A percentile compares a stretch with the other conserved stretches of the same genome.
Conservation (phyloP, 1,284 basidiomycete genomes). For the Cutaneotrichosporon cyanovorans region DNA sequence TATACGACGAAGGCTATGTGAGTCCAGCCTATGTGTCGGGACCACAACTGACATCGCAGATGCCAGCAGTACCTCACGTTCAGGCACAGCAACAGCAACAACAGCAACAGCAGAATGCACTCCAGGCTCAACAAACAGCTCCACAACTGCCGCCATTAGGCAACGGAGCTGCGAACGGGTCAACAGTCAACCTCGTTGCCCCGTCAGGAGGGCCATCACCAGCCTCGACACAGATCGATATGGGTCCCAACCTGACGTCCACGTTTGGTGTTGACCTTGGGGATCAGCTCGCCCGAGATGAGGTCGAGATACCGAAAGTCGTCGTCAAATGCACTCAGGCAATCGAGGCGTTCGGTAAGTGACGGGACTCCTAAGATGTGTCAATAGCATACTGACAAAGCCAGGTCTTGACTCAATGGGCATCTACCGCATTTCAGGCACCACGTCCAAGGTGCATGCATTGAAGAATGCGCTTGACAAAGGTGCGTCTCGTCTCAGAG, state of each 20-base stretch:
- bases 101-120: conserved; percentile 1
- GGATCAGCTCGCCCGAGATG: conserved; percentile 84
- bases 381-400: no score
- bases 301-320: conserved; percentile 78
- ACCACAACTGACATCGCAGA: conserved; percentile 1
- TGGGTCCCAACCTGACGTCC: conserved; percentile 40
- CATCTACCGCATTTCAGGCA: conserved; percentile 90
- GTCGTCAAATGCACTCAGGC: conserved; percentile 83
- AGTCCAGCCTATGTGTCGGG: not conserved
- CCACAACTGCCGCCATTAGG: conserved; percentile 2
- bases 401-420: conserved; percentile 70
- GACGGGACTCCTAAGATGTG: not conserved
- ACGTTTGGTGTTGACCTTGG: conserved; percentile 88
- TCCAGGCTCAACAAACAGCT: not conserved
- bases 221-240: conserved; percentile 3
- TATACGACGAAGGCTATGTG: conserved; percentile 78
- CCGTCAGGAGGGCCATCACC: not conserved
- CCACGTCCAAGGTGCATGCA: conserved; percentile 74
- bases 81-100: conserved; percentile 7
- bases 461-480: conserved; percentile 79
- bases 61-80: conserved; percentile 11
- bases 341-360: conserved; percentile 71
- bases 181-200: not conserved
- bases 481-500: conserved; percentile 9
- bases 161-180: conserved; percentile 10